phyloP scores from a whole-genome alignment of 2,329 filamentous ascomycete genomes.

The Aspergillus sp. region DNA sequence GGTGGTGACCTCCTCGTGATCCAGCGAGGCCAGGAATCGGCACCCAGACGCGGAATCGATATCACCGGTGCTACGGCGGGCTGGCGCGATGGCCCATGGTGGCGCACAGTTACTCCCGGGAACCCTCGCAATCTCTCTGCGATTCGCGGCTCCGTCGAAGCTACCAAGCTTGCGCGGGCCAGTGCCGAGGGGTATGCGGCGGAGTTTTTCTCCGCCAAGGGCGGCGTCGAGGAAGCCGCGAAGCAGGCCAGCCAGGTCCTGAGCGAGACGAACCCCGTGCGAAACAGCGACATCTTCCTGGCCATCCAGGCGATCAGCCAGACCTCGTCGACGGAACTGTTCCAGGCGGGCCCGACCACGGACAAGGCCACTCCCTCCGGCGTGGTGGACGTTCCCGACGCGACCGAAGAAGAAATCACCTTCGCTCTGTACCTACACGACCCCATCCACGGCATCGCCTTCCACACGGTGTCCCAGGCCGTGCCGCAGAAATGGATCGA shows the following conservation, averaged over 20 bases:
- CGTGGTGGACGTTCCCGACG: conserved; percentile 37
- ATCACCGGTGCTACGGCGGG: conserved; percentile 46
- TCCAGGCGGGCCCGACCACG: conserved; percentile 56
- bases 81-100: conserved; percentile 97
- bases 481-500: conserved; percentile 82
- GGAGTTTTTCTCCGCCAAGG: conserved; percentile 77
- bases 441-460: conserved; percentile 87
- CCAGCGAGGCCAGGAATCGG: conserved; percentile 85
- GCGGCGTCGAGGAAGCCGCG: conserved; percentile 78
- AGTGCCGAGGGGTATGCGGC: conserved; percentile 82
- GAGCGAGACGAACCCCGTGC: conserved; percentile 82
- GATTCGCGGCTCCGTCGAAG: conserved; percentile 78
- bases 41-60: conserved; percentile 62
- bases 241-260: conserved; percentile 75
- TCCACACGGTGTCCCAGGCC: conserved; percentile 76
- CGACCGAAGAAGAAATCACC: conserved; percentile 60
- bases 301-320: conserved; percentile 84
- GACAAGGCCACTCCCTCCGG: conserved; percentile 32
- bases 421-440: conserved; percentile 81
- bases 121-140: conserved; percentile 72
- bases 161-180: conserved; percentile 85
- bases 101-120: conserved; percentile 63
- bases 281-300: conserved; percentile 92
- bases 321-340: conserved; percentile 64
- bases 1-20: conserved; percentile 92